phyloP scores from a whole-genome alignment of 306 rosid species.

The Gastrolobium bilobum region DNA sequence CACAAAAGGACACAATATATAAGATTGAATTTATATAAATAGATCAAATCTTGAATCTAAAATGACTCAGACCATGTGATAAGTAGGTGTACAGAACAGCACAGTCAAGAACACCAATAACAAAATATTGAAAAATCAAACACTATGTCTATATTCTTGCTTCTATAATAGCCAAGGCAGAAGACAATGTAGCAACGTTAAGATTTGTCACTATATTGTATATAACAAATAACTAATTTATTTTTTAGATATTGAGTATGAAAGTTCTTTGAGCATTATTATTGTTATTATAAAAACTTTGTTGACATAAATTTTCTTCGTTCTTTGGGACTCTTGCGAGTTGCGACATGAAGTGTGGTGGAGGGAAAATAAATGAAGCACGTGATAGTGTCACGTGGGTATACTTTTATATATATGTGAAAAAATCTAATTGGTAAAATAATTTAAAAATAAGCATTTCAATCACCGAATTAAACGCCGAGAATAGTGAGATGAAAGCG shows the following conservation, averaged over 20 bases:
- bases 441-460: neutral
- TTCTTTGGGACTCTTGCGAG: slow-evolving; percentile 31
- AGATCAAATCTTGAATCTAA: neutral
- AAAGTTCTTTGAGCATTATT: neutral
- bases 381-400: slow-evolving; percentile 55
- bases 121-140: neutral
- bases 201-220: slow-evolving; percentile 27
- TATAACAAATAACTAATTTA: no score
- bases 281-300: neutral
- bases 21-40: no score
- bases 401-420: neutral
- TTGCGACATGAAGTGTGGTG: slow-evolving; percentile 50
- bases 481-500: slow-evolving; percentile 57
- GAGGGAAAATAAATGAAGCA: slow-evolving; percentile 50
- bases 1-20: no score
- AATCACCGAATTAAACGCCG: slow-evolving; percentile 63
- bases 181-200: slow-evolving; percentile 35
- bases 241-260: neutral
- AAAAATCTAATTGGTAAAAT: slow-evolving; percentile 10
- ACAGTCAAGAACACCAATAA: neutral
- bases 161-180: slow-evolving; percentile 29
- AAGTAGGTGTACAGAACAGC: slow-evolving; percentile 14
- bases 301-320: slow-evolving; percentile 10
- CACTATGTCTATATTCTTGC: slow-evolving; percentile 18
- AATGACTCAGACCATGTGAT: slow-evolving; percentile 38